Percentiles rank a stretch among this genome's conserved stretches.
phyloP scores from a whole-genome alignment of 345 rosid species.

The Camelina laxa region DNA sequence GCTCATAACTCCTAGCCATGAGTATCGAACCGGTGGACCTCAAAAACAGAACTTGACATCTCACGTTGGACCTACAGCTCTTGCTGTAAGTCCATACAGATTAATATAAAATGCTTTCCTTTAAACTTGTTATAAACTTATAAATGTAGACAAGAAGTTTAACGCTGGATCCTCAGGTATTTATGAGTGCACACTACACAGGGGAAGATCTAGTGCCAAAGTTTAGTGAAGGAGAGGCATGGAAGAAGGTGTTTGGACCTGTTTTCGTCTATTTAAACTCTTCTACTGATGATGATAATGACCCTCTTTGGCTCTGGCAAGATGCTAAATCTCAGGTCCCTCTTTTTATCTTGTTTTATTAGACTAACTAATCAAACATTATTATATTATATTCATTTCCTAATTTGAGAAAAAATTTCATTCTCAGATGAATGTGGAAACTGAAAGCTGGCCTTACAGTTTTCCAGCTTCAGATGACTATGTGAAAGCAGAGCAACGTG shows the following conservation, averaged over 20 bases:
- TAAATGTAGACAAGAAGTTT: background rate
- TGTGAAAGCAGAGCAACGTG: conserved; percentile 68
- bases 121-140: background rate
- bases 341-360: conserved; percentile 6
- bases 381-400: conserved; percentile 2
- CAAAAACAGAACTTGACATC: conserved; percentile 87
- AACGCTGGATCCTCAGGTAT: conserved; percentile 54
- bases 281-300: conserved; percentile 51
- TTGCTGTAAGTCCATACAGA: conserved; percentile 56
- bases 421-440: conserved; percentile 68
- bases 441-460: conserved; percentile 83
- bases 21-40: conserved; percentile 85
- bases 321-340: conserved; percentile 85
- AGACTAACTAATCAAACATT: background rate
- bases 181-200: conserved; percentile 78
- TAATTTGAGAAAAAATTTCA: background rate
- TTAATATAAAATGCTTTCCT: background rate
- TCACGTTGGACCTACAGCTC: conserved; percentile 82
- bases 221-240: conserved; percentile 60
- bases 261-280: conserved; percentile 85
- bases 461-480: conserved; percentile 94
- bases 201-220: conserved; percentile 81
- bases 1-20: conserved; percentile 89
- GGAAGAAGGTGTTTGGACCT: conserved; percentile 97
- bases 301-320: conserved; percentile 81